Evolutionary conservation across 768 basidiomycete genomes (phyloP), one percentile per base, ranked within the genome.

Genomic region (Lactarius psammicola): DNA sequence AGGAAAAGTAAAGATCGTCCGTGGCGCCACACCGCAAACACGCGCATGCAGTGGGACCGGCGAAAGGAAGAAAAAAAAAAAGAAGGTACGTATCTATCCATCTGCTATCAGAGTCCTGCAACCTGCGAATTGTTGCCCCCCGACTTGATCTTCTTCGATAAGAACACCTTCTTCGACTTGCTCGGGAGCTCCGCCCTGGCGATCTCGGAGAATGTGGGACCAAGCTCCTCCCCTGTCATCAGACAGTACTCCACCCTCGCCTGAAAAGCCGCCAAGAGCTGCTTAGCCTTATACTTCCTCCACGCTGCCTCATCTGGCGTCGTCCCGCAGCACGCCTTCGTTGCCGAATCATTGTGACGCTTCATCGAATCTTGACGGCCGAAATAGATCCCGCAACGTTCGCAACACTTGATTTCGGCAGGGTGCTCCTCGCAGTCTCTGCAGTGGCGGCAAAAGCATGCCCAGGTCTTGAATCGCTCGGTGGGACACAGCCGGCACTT

Each of bases 401-500:
- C 49, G 23, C 49, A 49, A 6, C 49, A 49, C 5, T 49, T 23
- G 49, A 49, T 49, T 13, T 49, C 5, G 23, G 23, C 49, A 13
- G 49, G 49, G 23, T 49, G 49, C 49, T 49, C 49, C 49, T 49
- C 49, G 49, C 13, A 2, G 13, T 49, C 49, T 26, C 23, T 49
- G 13, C 49, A 49, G 13, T 49, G 49, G 13, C 49, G 49, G 23
- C 0, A 15, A 23, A 49, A 49, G 23, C 11, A 49, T 2, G 5
- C 49, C 49, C 49, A 49, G 0, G 11, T 49, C 11, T 49, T 49
- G 23, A 49, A 49, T 15, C 23, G 11, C 49, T 49, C 49, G 23
- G 23, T 5, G 1, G 62, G 63, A 17, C 63, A 58, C 15, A 51
- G 28, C 9, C 28, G 26, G 28, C 62, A 62, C 18, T 51, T 57